Base-by-base conservation (phyloP, 2,329 filamentous ascomycete genomes). In the Xylariaceae sp. region DNA sequence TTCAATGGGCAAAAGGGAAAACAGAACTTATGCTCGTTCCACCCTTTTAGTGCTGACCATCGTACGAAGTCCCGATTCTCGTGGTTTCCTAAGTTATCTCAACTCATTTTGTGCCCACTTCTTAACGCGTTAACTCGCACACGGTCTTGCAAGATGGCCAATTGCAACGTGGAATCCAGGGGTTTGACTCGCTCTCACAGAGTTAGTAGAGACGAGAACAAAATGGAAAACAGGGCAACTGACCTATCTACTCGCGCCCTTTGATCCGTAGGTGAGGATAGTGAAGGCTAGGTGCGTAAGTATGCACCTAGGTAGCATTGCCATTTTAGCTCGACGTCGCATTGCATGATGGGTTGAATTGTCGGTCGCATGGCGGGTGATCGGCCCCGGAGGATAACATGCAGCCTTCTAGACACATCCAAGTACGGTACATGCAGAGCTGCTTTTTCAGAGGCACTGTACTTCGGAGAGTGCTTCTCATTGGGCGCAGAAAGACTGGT, bases 361-460 rank as follows among this genome's bases (percentile, higher is more conserved):
- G 34, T 17, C 48, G 52, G 55, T 60, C 51, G 49, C 58, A 61
- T 58, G 17, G 48, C 53, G 13, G 58, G 49, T 51, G 49, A 51
- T 51, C 49, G 49, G 49, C 55, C 45, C 53, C 51, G 53, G 34
- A 53, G 30, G 23, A 17, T 37, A 49, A 44, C 51, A 56, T 58
- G 55, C 55, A 56, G 50, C 49, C 30, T 49, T 49, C 45, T 48
- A 48, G 23, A 30, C 3, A 30, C 23, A 30, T 30, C 4, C 23
- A 42, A 17, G 11, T 7, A 49, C 15, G 15, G 7, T 47, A 4
- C 44, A 15, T 47, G 13, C n/a, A 15, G 23, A 30, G 23, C 4
- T 30, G 23, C 23, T 30, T 30, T 30, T 30, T 30, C 23, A 30
- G 23, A 6, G 23, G 23, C 1, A 30, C 1, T 30, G 23, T 30